Base-by-base conservation (phyloP, 2,329 filamentous ascomycete species). In the Paraphaeosphaeria sporulosa region DNA sequence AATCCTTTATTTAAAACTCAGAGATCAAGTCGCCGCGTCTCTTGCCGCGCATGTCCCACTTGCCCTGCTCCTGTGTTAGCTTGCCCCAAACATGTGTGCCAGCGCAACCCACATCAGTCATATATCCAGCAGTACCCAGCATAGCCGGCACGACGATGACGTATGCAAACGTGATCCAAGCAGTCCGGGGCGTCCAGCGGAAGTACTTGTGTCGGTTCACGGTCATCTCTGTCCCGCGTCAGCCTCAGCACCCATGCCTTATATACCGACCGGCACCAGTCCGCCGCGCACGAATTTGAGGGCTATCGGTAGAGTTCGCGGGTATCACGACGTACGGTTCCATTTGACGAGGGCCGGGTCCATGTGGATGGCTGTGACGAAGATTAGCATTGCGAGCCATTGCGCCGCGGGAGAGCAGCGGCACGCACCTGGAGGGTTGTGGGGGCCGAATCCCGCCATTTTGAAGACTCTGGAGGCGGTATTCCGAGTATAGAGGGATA, bases 201-300 rank as follows among this genome's bases (percentile, higher is more conserved):
- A 98, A 99, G 87, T 92, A 97, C 82, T 93, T 93, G 87, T 94
- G 90, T 68, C 95, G 90, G 83, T 92, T 93, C 74, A 86, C 84
- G 74, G 86, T 87, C 88, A 97, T 91, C 78, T 90, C 94, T 97
- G 73, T 25, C 13, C 17, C 9, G 21, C 21, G 60, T 67, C 17
- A 12, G 21, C 21, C 60, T 67, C 58, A 72, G 65, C 61, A 40
- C 50, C 12, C 9, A 5, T 15, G 27, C 27, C 30, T 21, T 34
- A 1, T 50, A 17, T 17, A 25, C n/a, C 10, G 10, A 13, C 21
- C 42, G 30, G 21, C 27, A 38, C 44, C 32, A n/a, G 19, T 57
- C 25, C 25, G 7, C 56, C 34, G 23, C 19, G 23, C 13, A 23
- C 44, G 19, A 30, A n/a, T n/a, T 6, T 4, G 12, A 27, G 23